phyloP scores from a whole-genome alignment of 768 basidiomycete species.

The Xerocomellus chrysenteron region DNA sequence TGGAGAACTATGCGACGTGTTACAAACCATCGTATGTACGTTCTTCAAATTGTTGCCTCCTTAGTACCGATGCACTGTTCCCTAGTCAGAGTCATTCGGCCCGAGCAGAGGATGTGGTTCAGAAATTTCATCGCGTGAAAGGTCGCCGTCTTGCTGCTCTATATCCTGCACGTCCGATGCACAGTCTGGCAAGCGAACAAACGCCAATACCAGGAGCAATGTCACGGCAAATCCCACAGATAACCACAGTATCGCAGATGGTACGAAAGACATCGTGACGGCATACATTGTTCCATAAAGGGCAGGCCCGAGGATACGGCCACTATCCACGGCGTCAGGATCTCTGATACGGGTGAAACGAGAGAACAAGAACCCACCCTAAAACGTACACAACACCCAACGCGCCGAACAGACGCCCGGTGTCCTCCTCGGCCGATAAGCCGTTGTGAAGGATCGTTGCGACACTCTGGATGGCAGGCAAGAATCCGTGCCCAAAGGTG shows the following conservation, averaged over 20 bases:
- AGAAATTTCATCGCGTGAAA: neutral
- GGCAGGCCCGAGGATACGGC: neutral
- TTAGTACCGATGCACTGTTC: neutral
- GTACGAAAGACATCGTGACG: neutral
- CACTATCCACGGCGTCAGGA: neutral
- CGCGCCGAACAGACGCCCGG: neutral
- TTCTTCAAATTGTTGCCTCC: no score
- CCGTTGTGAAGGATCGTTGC: neutral
- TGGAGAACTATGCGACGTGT: no score
- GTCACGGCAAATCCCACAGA: neutral
- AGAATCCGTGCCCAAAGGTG: neutral
- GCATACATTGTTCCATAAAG: neutral
- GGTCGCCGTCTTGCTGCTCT: neutral
- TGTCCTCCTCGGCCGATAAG: neutral
- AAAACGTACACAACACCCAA: constrained; percentile 5
- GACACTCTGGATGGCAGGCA: constrained; percentile 1
- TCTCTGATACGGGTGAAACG: neutral
- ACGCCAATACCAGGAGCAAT: neutral
- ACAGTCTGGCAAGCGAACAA: neutral
- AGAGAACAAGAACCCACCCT: neutral
- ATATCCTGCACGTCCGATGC: neutral
- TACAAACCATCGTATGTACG: no score
- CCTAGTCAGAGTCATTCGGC: neutral
- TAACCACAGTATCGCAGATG: neutral
- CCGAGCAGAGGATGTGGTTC: neutral